Evolutionary conservation across 73 alveolate genomes (phyloP), one percentile per base, ranked within the genome.

Genomic region (Paramecium sonneborni): DNA sequence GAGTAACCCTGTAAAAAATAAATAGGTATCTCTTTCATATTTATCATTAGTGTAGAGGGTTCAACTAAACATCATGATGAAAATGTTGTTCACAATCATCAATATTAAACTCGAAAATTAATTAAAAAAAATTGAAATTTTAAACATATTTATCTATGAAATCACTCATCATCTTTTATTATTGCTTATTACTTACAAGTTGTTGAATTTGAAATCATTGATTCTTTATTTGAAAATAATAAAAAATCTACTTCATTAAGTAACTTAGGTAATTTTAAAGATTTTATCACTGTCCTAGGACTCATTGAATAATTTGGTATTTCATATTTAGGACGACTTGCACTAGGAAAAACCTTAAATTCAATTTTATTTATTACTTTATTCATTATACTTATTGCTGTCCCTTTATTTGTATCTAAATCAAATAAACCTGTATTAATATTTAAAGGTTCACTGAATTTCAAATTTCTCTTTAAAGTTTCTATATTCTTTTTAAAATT

Each of bases 321-420:
- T 46, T 8, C 76, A 41, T 79, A 79, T 44, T 79, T 79, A 6
- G 69, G 90, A 30, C 90, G 44, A 39, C 44, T 79, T 11, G 90
- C 76, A 37, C 76, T 26, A 10, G 90, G 90, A 79, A 79, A 79
- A 23, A 79, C 90, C 74, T 79, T 41, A 5, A 20, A 43, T 21
- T 21, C 55, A 39, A 43, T 43, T 79, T 20, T 12, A 21, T 20
- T 74, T 67, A 0, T 11, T 79, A 79, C 90, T 24, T 41, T 79
- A 79, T 79, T 79, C 90, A 79, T 79, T 79, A 79, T 79, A 79
- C 90, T 79, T 21, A 79, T 43, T 5, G 90, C 90, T 38, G 76
- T 30, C 9, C 90, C 90, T 21, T 79, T 79, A 43, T 39, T 79
- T 24, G 39, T 12, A 43, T 79, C 90, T 6, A 79, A 30, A 7